Base-by-base conservation (phyloP, 345 rosid genomes). In the Rhodomyrtus tomentosa region DNA sequence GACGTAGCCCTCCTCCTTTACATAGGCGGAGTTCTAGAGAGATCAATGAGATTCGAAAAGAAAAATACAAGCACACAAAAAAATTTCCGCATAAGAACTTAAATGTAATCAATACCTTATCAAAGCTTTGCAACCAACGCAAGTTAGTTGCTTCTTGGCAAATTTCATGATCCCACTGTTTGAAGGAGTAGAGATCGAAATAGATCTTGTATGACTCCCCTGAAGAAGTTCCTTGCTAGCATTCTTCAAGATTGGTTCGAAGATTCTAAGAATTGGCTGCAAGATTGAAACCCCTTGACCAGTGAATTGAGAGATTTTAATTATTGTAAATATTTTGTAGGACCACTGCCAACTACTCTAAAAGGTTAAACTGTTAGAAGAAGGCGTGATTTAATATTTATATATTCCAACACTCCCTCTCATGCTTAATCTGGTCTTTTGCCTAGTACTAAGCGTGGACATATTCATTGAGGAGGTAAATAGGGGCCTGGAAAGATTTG, bases 191-290 rank as follows among this genome's bases (percentile, higher is more conserved):
- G 91, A 87, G 58, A 95, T 95, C 74, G 98, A 93, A 89, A 94
- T 95, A 53, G 98, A 94, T 91, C 99, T 93, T 83, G 96, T 97
- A 88, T 97, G 99, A 87, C 92, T 91, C 84, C 99, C 99, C 32
- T 90, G 94, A 83, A 97, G 98, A 87, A 95, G 99, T 90, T 97
- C 99, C 83, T 86, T 91, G 89, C 95, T 94, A 20, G 99, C 99
- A 87, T 97, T 97, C 93, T 94, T 95, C 90, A 97, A 87, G 84
- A 97, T 96, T 72, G 99, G 99, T 90, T 97, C 99, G 81, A 97
- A 97, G 85, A 97, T 94, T 89, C 99, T 95, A 85, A 97, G 87
- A 87, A 97, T 94, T 1, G 99, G 99, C 98, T 97, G 96, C 87
- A 89, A 56, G 29, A 83, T 58, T 80, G 6, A 79, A 36, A 68